phyloP scores from a whole-genome alignment of 2,329 filamentous ascomycete genomes.

The Hyphodiscus sp. region DNA sequence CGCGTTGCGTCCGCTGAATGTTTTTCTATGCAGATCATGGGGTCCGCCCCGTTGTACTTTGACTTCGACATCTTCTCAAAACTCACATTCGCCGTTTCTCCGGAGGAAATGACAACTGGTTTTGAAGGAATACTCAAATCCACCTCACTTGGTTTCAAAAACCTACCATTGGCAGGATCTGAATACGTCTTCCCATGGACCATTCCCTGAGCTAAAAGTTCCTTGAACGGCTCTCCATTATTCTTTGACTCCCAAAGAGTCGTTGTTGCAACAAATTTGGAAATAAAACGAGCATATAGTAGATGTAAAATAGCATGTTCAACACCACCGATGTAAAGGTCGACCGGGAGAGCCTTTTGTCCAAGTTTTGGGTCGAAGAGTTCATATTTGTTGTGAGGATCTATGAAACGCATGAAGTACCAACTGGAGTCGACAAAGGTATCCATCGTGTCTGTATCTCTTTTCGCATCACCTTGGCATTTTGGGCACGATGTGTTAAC shows the following conservation, averaged over 20 bases:
- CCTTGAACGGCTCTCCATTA: constrained; percentile 68
- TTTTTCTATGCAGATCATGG: constrained; percentile 60
- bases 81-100: constrained; percentile 51
- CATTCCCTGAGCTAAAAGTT: constrained; percentile 87
- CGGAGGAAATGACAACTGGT: constrained; percentile 57
- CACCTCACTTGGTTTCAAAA: constrained; percentile 70
- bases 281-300: constrained; percentile 83
- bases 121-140: constrained; percentile 49
- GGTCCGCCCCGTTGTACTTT: constrained; percentile 87
- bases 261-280: constrained; percentile 69
- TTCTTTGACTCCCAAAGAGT: constrained; percentile 36
- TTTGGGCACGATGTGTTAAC: constrained; percentile 69
- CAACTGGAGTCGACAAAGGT: constrained; percentile 94
- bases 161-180: constrained; percentile 67
- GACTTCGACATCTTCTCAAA: constrained; percentile 96
- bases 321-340: constrained; percentile 83
- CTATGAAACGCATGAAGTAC: constrained; percentile 80
- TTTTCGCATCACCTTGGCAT: constrained; percentile 62
- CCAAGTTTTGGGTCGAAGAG: constrained; percentile 58
- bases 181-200: constrained; percentile 81
- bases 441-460: constrained; percentile 94
- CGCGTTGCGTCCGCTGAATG: constrained; percentile 80
- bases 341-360: constrained; percentile 60
- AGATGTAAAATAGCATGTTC: constrained; percentile 89
- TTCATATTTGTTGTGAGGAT: constrained; percentile 55